These are phyloP conservation scores for Daphne laureola DNA, from an alignment of 441 rosid genomes.

Conservation along the genomic window DNA sequence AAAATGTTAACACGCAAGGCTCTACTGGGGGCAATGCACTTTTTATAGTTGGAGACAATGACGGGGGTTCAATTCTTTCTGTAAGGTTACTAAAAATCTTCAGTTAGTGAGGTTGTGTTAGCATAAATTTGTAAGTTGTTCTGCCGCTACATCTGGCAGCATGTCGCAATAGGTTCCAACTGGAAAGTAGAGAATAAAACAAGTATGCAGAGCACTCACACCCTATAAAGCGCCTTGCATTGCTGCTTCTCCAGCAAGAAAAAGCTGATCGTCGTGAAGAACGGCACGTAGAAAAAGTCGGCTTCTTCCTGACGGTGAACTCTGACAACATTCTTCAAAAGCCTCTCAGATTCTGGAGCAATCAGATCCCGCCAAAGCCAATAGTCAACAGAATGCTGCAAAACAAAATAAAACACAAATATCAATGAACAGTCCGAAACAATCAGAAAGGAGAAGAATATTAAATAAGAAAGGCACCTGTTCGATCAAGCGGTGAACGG, in stretches of 20 bases:
- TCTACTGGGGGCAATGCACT: too few relatives aligned
- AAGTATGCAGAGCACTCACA: constrained; percentile 69
- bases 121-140: too few relatives aligned
- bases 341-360: constrained; percentile 70
- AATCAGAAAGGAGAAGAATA: neutral
- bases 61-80: too few relatives aligned
- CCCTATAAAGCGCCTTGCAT: constrained; percentile 99
- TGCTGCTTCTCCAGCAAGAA: constrained; percentile 92
- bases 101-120: too few relatives aligned
- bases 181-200: neutral
- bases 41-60: too few relatives aligned
- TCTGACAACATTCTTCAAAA: constrained; percentile 67
- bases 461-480: constrained; percentile 36
- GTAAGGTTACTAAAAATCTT: too few relatives aligned
- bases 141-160: too few relatives aligned
- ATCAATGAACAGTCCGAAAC: neutral
- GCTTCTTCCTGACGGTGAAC: constrained; percentile 76
- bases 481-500: constrained; percentile 90
- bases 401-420: neutral
- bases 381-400: constrained; percentile 91
- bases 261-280: constrained; percentile 90
- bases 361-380: constrained; percentile 98
- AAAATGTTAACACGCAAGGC: too few relatives aligned
- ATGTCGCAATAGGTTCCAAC: too few relatives aligned
- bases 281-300: constrained; percentile 74